Evolutionary conservation across 2,329 filamentous ascomycete genomes (phyloP).

Genomic region (Neofusicoccum cordaticola): DNA sequence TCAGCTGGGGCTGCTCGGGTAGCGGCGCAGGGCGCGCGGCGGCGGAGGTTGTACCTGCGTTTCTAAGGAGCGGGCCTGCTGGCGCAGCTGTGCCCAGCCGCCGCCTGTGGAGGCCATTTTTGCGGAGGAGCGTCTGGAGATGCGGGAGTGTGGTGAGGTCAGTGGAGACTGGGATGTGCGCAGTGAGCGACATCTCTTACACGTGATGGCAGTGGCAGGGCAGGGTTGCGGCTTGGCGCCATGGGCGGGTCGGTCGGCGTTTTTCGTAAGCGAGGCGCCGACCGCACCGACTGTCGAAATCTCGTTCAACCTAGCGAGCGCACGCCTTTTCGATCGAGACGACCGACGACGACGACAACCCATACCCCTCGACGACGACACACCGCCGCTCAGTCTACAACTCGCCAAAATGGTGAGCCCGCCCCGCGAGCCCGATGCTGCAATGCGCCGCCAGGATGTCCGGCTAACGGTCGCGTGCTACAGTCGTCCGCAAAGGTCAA

Average conservation of each 20-base stretch:
- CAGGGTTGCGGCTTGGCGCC: not conserved
- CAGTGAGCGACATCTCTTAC: not conserved
- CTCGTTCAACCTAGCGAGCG: not conserved
- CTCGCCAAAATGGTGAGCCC: slow-evolving; percentile 35
- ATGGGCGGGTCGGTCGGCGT: not conserved
- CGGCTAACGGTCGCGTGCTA: slow-evolving; percentile 30
- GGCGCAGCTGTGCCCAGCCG: slow-evolving; percentile 88
- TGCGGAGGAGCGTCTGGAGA: slow-evolving; percentile 5
- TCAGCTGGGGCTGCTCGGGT: slow-evolving; percentile 1
- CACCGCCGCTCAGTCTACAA: slow-evolving; percentile 24
- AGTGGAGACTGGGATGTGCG: slow-evolving; percentile 7
- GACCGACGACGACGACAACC: slow-evolving; percentile 20
- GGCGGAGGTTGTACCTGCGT: slow-evolving; percentile 65
- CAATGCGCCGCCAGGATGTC: slow-evolving; percentile 14
- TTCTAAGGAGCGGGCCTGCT: slow-evolving; percentile 85
- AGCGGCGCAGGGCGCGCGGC: not conserved
- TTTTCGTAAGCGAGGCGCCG: slow-evolving; percentile 15
- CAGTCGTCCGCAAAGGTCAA: slow-evolving; percentile 77
- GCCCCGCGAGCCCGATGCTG: slow-evolving; percentile 7
- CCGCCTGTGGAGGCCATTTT: slow-evolving; percentile 40
- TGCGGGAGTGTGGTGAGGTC: slow-evolving; percentile 10
- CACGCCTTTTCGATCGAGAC: slow-evolving; percentile 15
- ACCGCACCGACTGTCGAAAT: slow-evolving; percentile 15
- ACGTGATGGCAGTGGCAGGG: slow-evolving; percentile 18
- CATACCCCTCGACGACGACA: slow-evolving; percentile 12